phyloP scores from a whole-genome alignment of 2,329 filamentous ascomycete genomes.

The Sporothrix schenckii region DNA sequence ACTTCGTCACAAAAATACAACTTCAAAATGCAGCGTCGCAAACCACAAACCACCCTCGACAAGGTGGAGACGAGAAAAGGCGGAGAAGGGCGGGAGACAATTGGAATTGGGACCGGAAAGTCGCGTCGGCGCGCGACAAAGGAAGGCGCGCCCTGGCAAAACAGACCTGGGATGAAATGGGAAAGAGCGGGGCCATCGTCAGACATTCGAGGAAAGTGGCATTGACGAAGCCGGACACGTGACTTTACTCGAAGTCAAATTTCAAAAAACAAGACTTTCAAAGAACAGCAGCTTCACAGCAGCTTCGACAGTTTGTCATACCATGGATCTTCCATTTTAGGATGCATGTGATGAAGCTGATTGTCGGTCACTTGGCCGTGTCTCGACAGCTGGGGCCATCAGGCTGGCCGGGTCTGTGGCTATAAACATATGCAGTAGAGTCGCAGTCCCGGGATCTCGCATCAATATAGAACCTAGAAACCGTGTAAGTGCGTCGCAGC shows the following conservation, averaged over 20 bases:
- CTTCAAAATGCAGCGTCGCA: slow-evolving; percentile 4
- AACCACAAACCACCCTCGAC: background rate
- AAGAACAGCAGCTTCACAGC: background rate
- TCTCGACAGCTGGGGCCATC: too few relatives aligned
- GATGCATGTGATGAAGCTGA: too few relatives aligned
- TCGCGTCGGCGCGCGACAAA: slow-evolving; percentile 15
- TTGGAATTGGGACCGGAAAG: background rate
- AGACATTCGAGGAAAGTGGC: background rate
- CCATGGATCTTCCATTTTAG: too few relatives aligned
- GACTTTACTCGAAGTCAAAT: background rate
- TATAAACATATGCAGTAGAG: background rate
- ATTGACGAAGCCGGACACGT: background rate
- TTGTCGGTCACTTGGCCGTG: too few relatives aligned
- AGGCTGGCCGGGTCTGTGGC: background rate
- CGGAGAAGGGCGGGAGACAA: background rate
- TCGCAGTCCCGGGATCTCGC: too few relatives aligned
- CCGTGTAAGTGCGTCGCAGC: background rate
- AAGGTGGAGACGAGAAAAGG: slow-evolving; percentile 17
- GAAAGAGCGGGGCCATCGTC: slow-evolving; percentile 13
- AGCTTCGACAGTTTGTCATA: background rate
- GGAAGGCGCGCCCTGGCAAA: background rate
- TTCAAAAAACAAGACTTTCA: background rate
- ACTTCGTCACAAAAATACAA: background rate
- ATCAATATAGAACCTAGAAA: too few relatives aligned
- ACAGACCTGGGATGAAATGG: slow-evolving; percentile 12